phyloP scores from a whole-genome alignment of 306 rosid species.

The Geum urbanum region DNA sequence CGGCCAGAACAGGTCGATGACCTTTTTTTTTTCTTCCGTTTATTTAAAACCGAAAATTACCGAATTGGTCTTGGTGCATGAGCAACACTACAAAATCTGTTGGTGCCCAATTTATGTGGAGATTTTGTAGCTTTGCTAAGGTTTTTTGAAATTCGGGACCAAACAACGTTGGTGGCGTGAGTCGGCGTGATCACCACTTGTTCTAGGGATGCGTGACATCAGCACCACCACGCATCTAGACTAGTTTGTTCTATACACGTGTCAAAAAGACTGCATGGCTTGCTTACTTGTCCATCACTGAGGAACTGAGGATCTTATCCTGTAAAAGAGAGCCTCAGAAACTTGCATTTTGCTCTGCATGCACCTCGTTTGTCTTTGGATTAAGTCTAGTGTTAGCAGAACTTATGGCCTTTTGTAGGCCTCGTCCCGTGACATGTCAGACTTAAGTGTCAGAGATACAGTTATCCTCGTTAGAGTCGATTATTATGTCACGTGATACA shows the following conservation, averaged over 20 bases:
- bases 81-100: neutral
- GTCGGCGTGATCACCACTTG: neutral
- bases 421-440: neutral
- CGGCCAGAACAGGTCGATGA: constrained; percentile 67
- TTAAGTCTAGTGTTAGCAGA: too few species aligned
- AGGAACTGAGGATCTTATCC: neutral
- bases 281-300: neutral
- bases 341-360: neutral
- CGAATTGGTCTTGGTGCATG: neutral
- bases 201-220: neutral
- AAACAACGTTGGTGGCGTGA: neutral
- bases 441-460: neutral
- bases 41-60: neutral
- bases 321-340: neutral
- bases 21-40: neutral
- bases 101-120: neutral
- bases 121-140: neutral
- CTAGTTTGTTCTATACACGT: neutral
- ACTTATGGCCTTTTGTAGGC: too few species aligned
- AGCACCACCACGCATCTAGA: too few species aligned
- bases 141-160: neutral
- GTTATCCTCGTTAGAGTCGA: too few species aligned
- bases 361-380: too few species aligned
- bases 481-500: too few species aligned
- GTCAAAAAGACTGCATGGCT: neutral